Evolutionary conservation across 768 basidiomycete species (phyloP).

Genomic region (Tulasnella calospora): DNA sequence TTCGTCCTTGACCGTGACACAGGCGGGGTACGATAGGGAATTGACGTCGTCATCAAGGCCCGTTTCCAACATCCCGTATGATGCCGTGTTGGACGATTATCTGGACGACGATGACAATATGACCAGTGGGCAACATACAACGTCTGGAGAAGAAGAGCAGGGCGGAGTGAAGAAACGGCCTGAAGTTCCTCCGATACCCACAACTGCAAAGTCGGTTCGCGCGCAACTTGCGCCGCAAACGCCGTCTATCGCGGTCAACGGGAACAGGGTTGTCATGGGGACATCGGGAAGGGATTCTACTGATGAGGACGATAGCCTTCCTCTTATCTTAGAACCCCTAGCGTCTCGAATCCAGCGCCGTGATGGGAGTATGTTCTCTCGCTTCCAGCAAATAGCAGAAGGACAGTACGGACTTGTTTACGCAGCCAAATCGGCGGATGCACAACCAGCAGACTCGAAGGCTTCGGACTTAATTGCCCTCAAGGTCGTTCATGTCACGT

Average conservation of each 20-base stretch:
- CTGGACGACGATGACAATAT: conserved; percentile 10
- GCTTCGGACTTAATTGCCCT: conserved; percentile 55
- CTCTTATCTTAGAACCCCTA: conserved; percentile 50
- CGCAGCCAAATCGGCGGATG: conserved; percentile 35
- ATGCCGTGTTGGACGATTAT: conserved; percentile 20
- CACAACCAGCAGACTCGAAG: neutral
- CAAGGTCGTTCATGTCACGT: conserved; percentile 62
- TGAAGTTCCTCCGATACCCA: neutral
- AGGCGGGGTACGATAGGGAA: neutral
- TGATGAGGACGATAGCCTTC: conserved; percentile 12
- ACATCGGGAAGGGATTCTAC: neutral
- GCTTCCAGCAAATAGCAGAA: conserved; percentile 74
- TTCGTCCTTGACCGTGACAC: neutral
- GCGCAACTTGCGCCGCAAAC: neutral
- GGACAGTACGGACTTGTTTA: conserved; percentile 75
- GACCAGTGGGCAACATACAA: neutral
- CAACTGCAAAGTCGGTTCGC: neutral
- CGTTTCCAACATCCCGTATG: neutral
- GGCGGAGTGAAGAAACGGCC: neutral
- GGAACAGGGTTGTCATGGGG: neutral
- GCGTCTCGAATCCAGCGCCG: conserved; percentile 57
- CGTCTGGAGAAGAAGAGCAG: neutral
- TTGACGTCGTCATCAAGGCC: neutral
- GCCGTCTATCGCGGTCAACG: neutral
- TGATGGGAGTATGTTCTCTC: conserved; percentile 59